phyloP scores from a whole-genome alignment of 768 basidiomycete genomes.

The Rhodocollybia butyracea region DNA sequence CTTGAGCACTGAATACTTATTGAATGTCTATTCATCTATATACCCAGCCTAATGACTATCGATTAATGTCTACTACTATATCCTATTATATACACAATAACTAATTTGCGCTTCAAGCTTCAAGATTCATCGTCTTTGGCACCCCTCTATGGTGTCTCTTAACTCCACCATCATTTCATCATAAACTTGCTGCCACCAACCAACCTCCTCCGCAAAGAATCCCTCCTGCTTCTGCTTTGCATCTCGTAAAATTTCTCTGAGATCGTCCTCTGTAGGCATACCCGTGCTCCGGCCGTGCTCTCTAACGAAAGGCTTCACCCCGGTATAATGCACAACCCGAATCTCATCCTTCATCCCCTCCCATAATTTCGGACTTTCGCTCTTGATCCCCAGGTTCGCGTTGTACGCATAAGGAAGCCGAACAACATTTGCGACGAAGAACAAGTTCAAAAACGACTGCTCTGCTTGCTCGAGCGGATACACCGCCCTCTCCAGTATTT shows the following conservation, averaged over 20 bases:
- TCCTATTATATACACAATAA: too few relatives aligned
- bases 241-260: not conserved
- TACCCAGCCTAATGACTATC: too few relatives aligned
- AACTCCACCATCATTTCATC: not conserved
- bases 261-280: not conserved
- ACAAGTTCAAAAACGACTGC: constrained; percentile 40
- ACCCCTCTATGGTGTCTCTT: not conserved
- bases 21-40: too few relatives aligned
- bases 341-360: constrained; percentile 23
- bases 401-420: constrained; percentile 33
- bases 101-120: too few relatives aligned
- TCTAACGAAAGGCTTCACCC: constrained; percentile 9
- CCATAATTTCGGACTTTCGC: constrained; percentile 27
- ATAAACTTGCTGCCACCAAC: not conserved
- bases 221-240: not conserved
- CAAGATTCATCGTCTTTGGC: not conserved
- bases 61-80: too few relatives aligned
- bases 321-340: constrained; percentile 32
- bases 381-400: constrained; percentile 33
- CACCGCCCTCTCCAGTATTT: constrained; percentile 35
- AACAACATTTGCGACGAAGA: constrained; percentile 28
- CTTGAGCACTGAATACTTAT: too few relatives aligned
- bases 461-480: constrained; percentile 36
- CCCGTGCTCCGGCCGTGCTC: not conserved
- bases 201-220: not conserved